phyloP scores from a whole-genome alignment of 2,329 filamentous ascomycete genomes.

The Dactylellina drechsleri region DNA sequence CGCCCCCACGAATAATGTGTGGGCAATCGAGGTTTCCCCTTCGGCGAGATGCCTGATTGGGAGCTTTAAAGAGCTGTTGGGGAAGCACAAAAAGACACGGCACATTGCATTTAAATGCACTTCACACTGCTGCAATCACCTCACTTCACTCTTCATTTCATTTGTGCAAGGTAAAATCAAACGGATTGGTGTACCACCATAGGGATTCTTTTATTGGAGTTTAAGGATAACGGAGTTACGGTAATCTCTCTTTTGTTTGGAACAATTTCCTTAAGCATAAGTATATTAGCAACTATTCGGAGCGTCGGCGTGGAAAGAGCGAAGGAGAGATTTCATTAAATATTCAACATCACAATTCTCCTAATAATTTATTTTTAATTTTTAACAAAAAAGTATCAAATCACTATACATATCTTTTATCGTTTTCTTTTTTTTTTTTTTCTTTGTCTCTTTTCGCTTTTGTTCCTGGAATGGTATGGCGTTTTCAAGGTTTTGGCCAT shows the following conservation, averaged over 20 bases:
- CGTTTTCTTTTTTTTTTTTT: too few relatives aligned
- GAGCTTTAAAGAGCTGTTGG: not conserved
- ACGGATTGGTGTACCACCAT: slow-evolving; percentile 3
- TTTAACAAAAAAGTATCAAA: too few relatives aligned
- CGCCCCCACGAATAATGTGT: not conserved
- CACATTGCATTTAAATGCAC: too few relatives aligned
- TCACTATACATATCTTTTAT: too few relatives aligned
- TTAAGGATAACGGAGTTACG: slow-evolving; percentile 4
- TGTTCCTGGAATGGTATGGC: too few relatives aligned
- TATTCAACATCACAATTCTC: too few relatives aligned
- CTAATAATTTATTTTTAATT: not conserved
- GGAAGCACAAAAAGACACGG: slow-evolving; percentile 5
- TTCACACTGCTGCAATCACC: not conserved
- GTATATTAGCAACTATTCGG: too few relatives aligned
- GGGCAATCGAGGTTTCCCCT: not conserved
- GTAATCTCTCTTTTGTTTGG: not conserved
- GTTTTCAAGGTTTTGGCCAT: too few relatives aligned
- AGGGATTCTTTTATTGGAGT: not conserved
- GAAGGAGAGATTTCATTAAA: not conserved
- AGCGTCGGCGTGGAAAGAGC: not conserved
- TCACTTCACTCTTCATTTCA: slow-evolving; percentile 3
- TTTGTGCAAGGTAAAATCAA: not conserved
- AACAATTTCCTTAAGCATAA: not conserved
- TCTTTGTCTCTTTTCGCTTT: too few relatives aligned
- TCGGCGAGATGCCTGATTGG: not conserved